A percentile compares a stretch with the other conserved stretches of the same genome.
Conservation (phyloP, 805 yeast genomes). For the Saccharomycopsis malanga region DNA sequence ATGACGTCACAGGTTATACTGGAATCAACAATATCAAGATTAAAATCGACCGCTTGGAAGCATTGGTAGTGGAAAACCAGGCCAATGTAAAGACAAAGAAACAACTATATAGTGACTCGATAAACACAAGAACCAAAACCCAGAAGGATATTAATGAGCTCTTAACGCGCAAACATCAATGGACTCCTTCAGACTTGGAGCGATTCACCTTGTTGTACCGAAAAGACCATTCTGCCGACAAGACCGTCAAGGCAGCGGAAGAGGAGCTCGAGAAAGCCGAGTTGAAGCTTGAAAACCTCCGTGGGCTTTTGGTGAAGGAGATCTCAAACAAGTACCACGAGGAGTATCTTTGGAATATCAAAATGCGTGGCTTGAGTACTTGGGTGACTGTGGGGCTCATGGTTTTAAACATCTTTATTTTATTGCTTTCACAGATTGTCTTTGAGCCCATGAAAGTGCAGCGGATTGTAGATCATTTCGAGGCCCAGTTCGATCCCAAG, state of each 20-base stretch:
- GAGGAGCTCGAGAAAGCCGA: slow-evolving; percentile 48
- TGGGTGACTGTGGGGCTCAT: slow-evolving; percentile 93
- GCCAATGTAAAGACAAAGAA: slow-evolving; percentile 43
- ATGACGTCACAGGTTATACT: slow-evolving; percentile 89
- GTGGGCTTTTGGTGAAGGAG: slow-evolving; percentile 60
- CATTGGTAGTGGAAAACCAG: slow-evolving; percentile 42
- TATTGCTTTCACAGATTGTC: slow-evolving; percentile 73
- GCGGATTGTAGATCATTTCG: slow-evolving; percentile 75
- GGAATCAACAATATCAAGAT: slow-evolving; percentile 65
- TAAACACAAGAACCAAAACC: slow-evolving; percentile 54
- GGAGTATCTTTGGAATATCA: slow-evolving; percentile 97
- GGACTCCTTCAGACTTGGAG: slow-evolving; percentile 78
- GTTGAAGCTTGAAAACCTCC: slow-evolving; percentile 56
- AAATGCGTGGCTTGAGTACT: slow-evolving; percentile 86
- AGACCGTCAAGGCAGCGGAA: slow-evolving; percentile 47
- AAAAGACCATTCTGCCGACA: slow-evolving; percentile 70
- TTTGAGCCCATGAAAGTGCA: slow-evolving; percentile 94
- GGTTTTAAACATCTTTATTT: slow-evolving; percentile 77
- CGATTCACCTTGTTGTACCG: slow-evolving; percentile 75
- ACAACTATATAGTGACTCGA: slow-evolving; percentile 48
- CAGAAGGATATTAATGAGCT: slow-evolving; percentile 86
- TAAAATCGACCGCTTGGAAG: slow-evolving; percentile 51
- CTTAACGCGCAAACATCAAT: slow-evolving; percentile 72
- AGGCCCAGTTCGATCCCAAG: slow-evolving; percentile 50
- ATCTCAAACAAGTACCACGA: slow-evolving; percentile 89